These are phyloP conservation scores for Tylopilus plumbeoviolaceoides DNA, from an alignment of 768 basidiomycete genomes.

Conservation along the genomic window DNA sequence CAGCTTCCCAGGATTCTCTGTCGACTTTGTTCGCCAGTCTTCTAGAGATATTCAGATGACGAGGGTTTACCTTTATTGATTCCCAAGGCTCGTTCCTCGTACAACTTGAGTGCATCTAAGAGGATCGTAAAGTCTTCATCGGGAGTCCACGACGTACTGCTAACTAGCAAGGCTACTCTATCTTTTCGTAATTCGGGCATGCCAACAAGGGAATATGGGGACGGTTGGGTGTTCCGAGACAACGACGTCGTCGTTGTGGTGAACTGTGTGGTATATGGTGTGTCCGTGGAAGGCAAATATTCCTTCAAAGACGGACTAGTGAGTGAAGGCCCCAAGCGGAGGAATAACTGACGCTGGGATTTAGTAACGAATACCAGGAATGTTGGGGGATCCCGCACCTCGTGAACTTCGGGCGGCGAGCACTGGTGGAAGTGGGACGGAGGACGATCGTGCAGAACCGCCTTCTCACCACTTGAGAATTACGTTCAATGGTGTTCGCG, in stretches of 20 bases:
- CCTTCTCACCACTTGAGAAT: conserved; percentile 61
- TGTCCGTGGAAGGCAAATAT: conserved; percentile 51
- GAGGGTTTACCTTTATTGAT: conserved; percentile 17
- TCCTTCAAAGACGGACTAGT: conserved; percentile 33
- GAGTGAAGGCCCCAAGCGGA: conserved; percentile 41
- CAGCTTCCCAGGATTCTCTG: conserved; percentile 34
- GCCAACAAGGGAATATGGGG: conserved; percentile 14
- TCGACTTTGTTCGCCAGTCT: background rate
- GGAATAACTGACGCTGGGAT: conserved; percentile 41
- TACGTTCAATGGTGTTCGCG: conserved; percentile 4
- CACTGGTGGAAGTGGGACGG: conserved; percentile 78
- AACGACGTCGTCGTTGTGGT: conserved; percentile 39
- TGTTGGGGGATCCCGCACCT: conserved; percentile 41
- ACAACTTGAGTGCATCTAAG: conserved; percentile 64
- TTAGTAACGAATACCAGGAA: background rate
- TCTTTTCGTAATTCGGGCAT: conserved; percentile 58
- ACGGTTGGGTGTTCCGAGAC: conserved; percentile 20
- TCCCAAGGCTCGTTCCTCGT: conserved; percentile 55
- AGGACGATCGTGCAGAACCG: conserved; percentile 86
- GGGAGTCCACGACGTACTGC: conserved; percentile 95
- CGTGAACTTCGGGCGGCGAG: conserved; percentile 68
- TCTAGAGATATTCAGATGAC: background rate
- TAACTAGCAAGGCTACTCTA: conserved; percentile 82
- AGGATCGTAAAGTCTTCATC: conserved; percentile 94
- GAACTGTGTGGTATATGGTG: conserved; percentile 59